Evolutionary conservation across 257 asterid species (phyloP), one percentile per base, ranked within the genome.

Genomic region (Salvia hispanica): DNA sequence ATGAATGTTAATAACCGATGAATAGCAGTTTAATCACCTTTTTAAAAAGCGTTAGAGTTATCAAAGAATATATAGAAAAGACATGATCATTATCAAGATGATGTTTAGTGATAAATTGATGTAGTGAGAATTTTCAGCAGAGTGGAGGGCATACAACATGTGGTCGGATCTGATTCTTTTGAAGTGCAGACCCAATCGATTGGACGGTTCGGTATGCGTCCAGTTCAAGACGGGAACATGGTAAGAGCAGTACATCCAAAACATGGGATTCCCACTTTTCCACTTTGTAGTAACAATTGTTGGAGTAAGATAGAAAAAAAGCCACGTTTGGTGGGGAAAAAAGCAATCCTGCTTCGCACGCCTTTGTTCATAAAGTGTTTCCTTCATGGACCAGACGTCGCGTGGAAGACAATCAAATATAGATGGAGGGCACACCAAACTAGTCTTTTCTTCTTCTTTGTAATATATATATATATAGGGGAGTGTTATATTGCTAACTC

Each of bases 281-380:
- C 70, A 67, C 80, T 33, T 3, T 8, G 16, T 13, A 8, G 55
- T 50, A 48, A 28, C 14, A n/a, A n/a, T 43, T 51, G 28, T 57
- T 67, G 34, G 34, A 56, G 12, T 39, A 9, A 4, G 44, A 58
- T 64, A 21, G 76, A n/a, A n/a, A n/a, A n/a, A 70, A 61, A 69
- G 78, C 64, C 77, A 67, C 69, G 25, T 60, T 62, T 39, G 58
- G 62, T 6, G 74, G 70, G 70, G 77, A n/a, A n/a, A 66, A 73
- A 70, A 72, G 76, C 54, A 58, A 52, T 71, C 66, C 13, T 74
- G 64, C 58, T 11, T 43, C 53, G 78, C 85, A 76, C 78, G 82
- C 85, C 80, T 73, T 65, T 44, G 50, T 4, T 70, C 8, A 66
- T 52, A 76, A 80, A 76, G 75, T 76, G 63, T 56, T 48, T 60